phyloP scores from a whole-genome alignment of 805 yeast species.

The Maudiozyma turicensis region DNA sequence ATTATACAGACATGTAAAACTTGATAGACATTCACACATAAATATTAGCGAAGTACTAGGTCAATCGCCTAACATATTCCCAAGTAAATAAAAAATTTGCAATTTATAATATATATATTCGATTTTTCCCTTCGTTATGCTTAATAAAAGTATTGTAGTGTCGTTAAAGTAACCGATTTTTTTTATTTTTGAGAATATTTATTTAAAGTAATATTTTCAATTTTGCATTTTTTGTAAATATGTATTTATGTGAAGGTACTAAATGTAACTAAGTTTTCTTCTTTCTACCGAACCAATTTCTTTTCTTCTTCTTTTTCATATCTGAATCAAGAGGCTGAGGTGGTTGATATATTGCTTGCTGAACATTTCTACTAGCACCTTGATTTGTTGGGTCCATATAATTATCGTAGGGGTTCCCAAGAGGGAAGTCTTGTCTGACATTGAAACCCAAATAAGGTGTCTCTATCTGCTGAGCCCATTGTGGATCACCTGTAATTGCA shows the following conservation, averaged over 20 bases:
- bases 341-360: conserved; percentile 50
- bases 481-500: conserved; percentile 67
- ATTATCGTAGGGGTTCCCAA: background rate
- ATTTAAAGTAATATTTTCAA: too few species aligned
- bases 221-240: too few species aligned
- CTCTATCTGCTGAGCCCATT: conserved; percentile 72
- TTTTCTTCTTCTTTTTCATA: conserved; percentile 58
- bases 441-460: conserved; percentile 77
- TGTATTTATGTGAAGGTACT: background rate
- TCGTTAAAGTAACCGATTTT: too few species aligned
- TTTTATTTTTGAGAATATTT: too few species aligned
- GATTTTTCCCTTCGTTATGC: too few species aligned
- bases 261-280: conserved; percentile 28
- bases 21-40: too few species aligned
- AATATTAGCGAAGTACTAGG: too few species aligned
- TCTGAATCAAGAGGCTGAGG: conserved; percentile 31
- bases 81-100: too few species aligned
- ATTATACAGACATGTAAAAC: too few species aligned
- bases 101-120: too few species aligned
- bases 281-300: conserved; percentile 71
- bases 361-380: background rate
- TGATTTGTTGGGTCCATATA: background rate
- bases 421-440: conserved; percentile 58
- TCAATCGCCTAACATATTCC: too few species aligned
- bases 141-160: too few species aligned